Percentiles rank a stretch among this genome's conserved stretches.
Conservation (phyloP, 139 green algal species). For the Micromonas pusilla region DNA sequence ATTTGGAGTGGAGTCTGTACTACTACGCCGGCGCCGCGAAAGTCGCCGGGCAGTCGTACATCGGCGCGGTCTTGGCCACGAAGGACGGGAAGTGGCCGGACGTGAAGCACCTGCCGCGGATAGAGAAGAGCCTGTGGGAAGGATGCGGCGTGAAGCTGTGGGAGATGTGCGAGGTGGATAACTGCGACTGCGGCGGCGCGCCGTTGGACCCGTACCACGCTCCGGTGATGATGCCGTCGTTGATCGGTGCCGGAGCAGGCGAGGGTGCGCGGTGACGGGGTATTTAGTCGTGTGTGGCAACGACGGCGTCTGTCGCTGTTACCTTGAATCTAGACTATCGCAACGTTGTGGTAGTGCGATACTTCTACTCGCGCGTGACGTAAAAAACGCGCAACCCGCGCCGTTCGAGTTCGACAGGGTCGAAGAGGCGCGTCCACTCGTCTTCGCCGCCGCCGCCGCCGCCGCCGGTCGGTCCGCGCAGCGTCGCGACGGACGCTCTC, state of each 20-base stretch:
- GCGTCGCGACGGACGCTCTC: too few relatives aligned
- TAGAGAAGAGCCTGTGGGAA: slow-evolving; percentile 20
- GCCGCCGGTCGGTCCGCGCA: too few relatives aligned
- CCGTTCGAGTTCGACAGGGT: too few relatives aligned
- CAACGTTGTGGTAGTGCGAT: too few relatives aligned
- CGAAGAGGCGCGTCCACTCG: too few relatives aligned
- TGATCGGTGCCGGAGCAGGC: not conserved
- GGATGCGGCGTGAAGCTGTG: slow-evolving; percentile 69
- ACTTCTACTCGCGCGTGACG: too few relatives aligned
- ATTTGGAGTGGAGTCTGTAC: slow-evolving; percentile 69
- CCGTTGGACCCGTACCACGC: slow-evolving; percentile 12
- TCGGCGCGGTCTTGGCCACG: slow-evolving; percentile 39
- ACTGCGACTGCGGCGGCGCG: slow-evolving; percentile 10
- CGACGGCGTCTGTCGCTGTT: too few relatives aligned
- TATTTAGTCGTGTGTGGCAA: too few relatives aligned
- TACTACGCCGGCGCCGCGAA: slow-evolving; percentile 68
- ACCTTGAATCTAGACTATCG: too few relatives aligned
- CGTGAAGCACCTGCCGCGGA: not conserved
- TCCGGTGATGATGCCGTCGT: not conserved
- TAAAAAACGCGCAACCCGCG: too few relatives aligned
- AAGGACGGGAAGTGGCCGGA: slow-evolving; percentile 36
- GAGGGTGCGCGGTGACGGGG: not conserved
- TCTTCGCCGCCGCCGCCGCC: too few relatives aligned
- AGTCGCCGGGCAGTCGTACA: slow-evolving; percentile 39
- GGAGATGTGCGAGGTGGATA: slow-evolving; percentile 61